Evolutionary conservation across 495 filamentous ascomycete species (phyloP), one percentile per base, ranked within the genome.

Genomic region (Peziza echinospora): DNA sequence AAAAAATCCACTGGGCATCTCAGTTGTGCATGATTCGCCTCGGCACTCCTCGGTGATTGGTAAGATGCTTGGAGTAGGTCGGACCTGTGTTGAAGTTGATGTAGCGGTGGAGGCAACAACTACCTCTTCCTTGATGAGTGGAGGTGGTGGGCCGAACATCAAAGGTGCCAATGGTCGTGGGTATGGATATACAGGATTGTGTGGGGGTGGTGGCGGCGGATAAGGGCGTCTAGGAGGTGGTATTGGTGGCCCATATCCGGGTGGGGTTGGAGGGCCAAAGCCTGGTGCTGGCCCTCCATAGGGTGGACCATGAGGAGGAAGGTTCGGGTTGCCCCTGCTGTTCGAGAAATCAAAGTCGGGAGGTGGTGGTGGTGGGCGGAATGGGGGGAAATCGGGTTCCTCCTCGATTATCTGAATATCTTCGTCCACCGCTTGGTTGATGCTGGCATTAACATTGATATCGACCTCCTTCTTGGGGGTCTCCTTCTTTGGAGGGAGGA

Each of bases 401-500:
- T 37, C 28, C 28, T 34, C 28, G 9, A 10, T 16, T 10, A 1
- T 6, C 13, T 37, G 13, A 37, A 13, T 17, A 3, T 37, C 30
- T 3, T 6, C 6, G 19, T 37, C 30, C 13, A 11, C 30, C 13
- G 3, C 13, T 13, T 37, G 13, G 13, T 37, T 7, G 13, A 13
- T 17, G 19, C 13, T 17, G 6, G 19, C 26, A 34, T 7, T n/a
- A 34, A 34, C 26, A 7, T 68, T 74, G 57, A 67, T 69, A 17
- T 47, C 53, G 48, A 71, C 71, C 9, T 57, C 52, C 21, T 73
- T 69, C 55, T 74, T 72, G 10, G 64, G 64, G 50, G 68, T 69
- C 46, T 69, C 66, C 52, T 72, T 72, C n/a, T 73, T 68, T 24
- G 66, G 63, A 51, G 62, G 71, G 6, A 70, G 71, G 70, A 70